Evolutionary conservation across 495 filamentous ascomycete genomes (phyloP).

Genomic region (Parachaetomium inaequale): DNA sequence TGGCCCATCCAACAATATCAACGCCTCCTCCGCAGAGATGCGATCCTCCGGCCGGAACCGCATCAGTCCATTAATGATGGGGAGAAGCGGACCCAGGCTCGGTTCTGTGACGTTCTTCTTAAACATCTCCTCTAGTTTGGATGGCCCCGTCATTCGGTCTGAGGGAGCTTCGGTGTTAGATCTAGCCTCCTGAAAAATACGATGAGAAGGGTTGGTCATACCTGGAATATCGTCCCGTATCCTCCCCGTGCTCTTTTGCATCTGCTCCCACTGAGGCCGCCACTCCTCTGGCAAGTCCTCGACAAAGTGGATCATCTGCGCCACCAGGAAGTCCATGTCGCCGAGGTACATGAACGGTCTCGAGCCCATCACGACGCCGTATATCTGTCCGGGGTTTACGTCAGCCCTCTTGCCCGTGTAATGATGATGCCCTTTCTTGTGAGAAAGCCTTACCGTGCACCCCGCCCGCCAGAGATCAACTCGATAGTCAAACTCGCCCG

Average conservation of each 20-base stretch:
- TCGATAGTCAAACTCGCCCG: conserved; percentile 38
- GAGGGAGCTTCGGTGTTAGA: not conserved
- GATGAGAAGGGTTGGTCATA: not conserved
- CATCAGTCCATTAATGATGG: conserved; percentile 16
- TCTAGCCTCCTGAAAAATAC: not conserved
- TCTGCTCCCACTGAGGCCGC: conserved; percentile 2
- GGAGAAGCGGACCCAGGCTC: not conserved
- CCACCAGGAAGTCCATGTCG: conserved; percentile 2
- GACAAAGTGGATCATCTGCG: conserved; percentile 25
- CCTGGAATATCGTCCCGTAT: not conserved
- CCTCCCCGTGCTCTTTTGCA: not conserved
- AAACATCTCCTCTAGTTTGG: conserved; percentile 4
- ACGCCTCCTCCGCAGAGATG: conserved; percentile 8
- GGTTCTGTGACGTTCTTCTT: not conserved
- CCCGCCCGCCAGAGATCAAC: conserved; percentile 47
- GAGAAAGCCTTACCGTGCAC: conserved; percentile 35
- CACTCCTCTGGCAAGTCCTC: conserved; percentile 25
- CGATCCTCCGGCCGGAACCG: conserved; percentile 16
- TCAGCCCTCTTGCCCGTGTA: not conserved
- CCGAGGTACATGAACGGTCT: not conserved
- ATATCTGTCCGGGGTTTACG: not conserved
- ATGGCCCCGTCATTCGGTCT: not conserved
- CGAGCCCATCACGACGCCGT: not conserved
- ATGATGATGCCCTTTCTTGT: too few species aligned
- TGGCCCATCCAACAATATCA: not conserved